Evolutionary conservation across 1,139 yeast species (phyloP), one percentile per base, ranked within the genome.

Genomic region (Yamadazyma trypodendri): DNA sequence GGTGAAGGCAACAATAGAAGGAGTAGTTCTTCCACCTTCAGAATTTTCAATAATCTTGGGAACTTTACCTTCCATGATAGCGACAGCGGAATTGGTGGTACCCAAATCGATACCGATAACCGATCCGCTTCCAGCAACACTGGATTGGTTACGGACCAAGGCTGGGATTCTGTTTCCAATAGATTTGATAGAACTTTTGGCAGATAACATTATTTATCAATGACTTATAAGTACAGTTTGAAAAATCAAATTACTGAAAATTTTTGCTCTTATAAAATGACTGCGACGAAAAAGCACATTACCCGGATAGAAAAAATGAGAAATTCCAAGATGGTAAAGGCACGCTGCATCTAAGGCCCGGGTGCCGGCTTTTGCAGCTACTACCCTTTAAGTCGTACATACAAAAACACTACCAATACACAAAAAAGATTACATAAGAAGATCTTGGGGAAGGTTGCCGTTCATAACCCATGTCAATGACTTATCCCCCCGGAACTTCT

Each of bases 41-140:
- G 96, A 85, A 72, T 92, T 92, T 75, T 90, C 97, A 57, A 92
- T 85, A 57, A 94, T 95, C 74, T 88, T 88, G 57, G 98, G 97
- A 44, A 84, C 72, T 71, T 88, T 86, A 65, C 98, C 98, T 48
- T 57, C 61, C 61, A 92, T 90, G 51, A 92, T 74, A 46, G 98
- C 98, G 50, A 92, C 98, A 44, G 98, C 97, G 41, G 98, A 92
- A 81, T 92, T 92, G 69, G 97, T 92, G 68, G 97, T 92, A 75
- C 98, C 98, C 66, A 92, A 79, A 75, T 92, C 98, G 63, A 92
- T 90, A 77, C 98, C 98, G 60, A 92, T 90, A 44, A 92, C 97
- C 56, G 90, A 77, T 41, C 89, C 89, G 55, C 71, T 71, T 55
- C 63, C 84, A 58, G 71, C 75, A 63, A 66, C 68, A 41, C 75